Percentiles rank a stretch among this genome's conserved stretches.
Evolutionary conservation across 805 yeast species (phyloP).

Genomic region (Ascoidea rubescens): DNA sequence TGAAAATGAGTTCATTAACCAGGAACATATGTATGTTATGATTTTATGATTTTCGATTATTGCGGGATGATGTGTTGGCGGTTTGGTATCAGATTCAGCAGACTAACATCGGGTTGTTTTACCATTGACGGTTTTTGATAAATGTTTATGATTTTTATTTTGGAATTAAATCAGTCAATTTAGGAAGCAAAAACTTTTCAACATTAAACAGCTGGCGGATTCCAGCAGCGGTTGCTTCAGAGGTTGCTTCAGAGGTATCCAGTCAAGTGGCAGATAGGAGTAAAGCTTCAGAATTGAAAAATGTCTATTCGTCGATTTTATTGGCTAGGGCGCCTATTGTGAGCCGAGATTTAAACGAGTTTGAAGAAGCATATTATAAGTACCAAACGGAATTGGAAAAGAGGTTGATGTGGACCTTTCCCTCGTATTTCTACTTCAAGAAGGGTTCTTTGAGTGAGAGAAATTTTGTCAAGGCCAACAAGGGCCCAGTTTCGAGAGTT

Average conservation of each 20-base stretch:
- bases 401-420: constrained; percentile 95
- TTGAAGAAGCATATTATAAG: constrained; percentile 62
- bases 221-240: background rate
- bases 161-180: too few species aligned
- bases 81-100: too few species aligned
- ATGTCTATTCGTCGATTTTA: constrained; percentile 16
- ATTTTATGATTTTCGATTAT: too few species aligned
- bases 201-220: background rate
- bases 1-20: too few species aligned
- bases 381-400: constrained; percentile 81
- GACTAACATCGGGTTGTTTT: too few species aligned
- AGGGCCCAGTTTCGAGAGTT: constrained; percentile 56
- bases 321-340: constrained; percentile 76
- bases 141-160: too few species aligned
- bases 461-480: constrained; percentile 60
- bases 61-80: too few species aligned
- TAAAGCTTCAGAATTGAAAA: background rate
- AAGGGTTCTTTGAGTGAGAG: constrained; percentile 84
- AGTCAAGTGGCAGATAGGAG: background rate
- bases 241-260: background rate
- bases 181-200: background rate
- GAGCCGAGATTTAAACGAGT: constrained; percentile 58
- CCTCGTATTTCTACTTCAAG: constrained; percentile 81
- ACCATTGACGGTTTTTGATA: too few species aligned
- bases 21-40: too few species aligned